Conservation (phyloP, 345 rosid genomes). For the Noccaea bulbosa region DNA sequence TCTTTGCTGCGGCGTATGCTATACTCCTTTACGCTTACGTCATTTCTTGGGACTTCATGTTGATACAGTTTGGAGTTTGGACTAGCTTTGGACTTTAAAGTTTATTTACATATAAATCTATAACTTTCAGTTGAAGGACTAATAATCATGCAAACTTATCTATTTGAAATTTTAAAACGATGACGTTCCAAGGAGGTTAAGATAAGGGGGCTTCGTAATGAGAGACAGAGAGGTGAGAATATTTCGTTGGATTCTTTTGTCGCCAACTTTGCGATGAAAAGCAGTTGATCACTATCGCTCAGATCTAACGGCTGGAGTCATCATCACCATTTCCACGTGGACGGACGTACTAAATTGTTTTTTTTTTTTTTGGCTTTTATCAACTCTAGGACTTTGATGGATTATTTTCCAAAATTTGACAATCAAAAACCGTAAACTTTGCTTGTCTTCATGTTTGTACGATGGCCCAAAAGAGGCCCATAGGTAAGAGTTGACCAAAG, state of each 20-base stretch:
- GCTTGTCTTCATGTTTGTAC: too few relatives aligned
- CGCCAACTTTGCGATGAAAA: conserved; percentile 20
- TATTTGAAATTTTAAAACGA: neutral
- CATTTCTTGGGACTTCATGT: conserved; percentile 11
- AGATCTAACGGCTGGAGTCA: conserved; percentile 20
- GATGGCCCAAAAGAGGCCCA: too few relatives aligned
- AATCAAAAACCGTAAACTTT: too few relatives aligned
- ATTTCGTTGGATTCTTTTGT: conserved; percentile 31
- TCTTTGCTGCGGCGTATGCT: conserved; percentile 41
- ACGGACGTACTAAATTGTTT: neutral
- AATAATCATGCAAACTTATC: neutral
- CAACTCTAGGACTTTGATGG: too few relatives aligned
- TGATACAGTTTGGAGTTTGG: too few relatives aligned
- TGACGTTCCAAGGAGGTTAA: neutral
- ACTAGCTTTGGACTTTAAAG: conserved; percentile 25
- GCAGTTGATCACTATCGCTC: neutral
- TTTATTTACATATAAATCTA: neutral
- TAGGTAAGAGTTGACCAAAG: too few relatives aligned
- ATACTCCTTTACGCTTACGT: conserved; percentile 35
- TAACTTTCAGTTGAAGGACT: neutral
- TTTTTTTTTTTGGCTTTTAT: too few relatives aligned
- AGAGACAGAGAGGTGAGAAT: conserved; percentile 26
- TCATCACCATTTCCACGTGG: conserved; percentile 9
- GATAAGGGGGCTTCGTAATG: conserved; percentile 38
- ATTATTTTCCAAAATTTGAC: too few relatives aligned